phyloP scores from a whole-genome alignment of 805 yeast species.

The Candida parachauliodes region DNA sequence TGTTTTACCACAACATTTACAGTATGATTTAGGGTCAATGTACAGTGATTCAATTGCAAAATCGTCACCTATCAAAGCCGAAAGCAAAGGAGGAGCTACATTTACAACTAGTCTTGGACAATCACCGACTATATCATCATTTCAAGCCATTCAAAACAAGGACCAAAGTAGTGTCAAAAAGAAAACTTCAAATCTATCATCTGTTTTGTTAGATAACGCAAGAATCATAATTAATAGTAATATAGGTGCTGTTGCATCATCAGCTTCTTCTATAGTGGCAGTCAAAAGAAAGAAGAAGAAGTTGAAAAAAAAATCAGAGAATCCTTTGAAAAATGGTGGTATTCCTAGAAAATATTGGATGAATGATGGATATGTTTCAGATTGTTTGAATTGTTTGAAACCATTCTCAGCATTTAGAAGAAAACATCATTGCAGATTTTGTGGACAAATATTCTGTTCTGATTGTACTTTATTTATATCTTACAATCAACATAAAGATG shows the following conservation, averaged over 20 bases:
- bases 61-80: constrained; percentile 26
- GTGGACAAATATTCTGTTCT: constrained; percentile 93
- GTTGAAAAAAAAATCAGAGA: constrained; percentile 30
- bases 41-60: constrained; percentile 24
- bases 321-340: constrained; percentile 47
- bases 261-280: constrained; percentile 28
- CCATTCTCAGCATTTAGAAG: constrained; percentile 82
- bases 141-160: constrained; percentile 22
- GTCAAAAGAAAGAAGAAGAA: constrained; percentile 23
- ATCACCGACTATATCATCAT: constrained; percentile 24
- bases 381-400: constrained; percentile 79
- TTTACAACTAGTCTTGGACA: constrained; percentile 4
- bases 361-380: constrained; percentile 89
- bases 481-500: constrained; percentile 50
- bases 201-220: constrained; percentile 37
- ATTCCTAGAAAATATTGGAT: constrained; percentile 86
- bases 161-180: constrained; percentile 17
- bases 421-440: constrained; percentile 90
- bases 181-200: constrained; percentile 28
- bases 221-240: constrained; percentile 29
- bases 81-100: constrained; percentile 13
- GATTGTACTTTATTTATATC: constrained; percentile 69
- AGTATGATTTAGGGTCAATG: constrained; percentile 15
- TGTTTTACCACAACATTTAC: background rate
- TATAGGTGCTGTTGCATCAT: constrained; percentile 22